Conservation (phyloP, 495 filamentous ascomycete species). For the Tuber calosporum region DNA sequence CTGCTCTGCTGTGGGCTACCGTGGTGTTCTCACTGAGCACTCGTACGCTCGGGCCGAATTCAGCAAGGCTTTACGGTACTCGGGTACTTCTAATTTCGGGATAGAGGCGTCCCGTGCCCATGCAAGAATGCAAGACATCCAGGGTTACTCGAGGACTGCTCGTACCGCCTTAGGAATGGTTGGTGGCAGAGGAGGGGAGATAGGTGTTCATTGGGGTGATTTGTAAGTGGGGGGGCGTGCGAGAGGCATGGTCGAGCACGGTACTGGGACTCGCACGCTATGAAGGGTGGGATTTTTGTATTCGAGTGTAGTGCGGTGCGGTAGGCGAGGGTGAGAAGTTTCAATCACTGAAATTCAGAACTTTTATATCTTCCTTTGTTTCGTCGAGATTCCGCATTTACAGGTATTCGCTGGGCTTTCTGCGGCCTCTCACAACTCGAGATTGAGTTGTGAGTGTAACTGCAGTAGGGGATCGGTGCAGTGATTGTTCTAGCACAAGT, state of each 20-base stretch:
- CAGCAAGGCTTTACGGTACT: background rate
- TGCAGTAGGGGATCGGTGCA: too few species aligned
- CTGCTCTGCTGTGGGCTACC: too few species aligned
- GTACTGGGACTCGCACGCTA: background rate
- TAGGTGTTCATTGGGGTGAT: background rate
- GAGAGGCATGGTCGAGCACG: background rate
- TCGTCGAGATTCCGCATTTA: too few species aligned
- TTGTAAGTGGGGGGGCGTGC: background rate
- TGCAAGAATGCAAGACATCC: background rate
- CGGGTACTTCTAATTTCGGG: background rate
- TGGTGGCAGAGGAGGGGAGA: background rate
- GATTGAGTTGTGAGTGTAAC: too few species aligned
- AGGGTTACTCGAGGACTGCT: background rate
- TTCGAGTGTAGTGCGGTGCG: background rate
- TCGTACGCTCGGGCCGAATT: conserved; percentile 5
- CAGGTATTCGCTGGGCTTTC: too few species aligned
- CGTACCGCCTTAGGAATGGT: background rate
- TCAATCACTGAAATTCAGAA: background rate
- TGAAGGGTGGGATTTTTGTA: background rate
- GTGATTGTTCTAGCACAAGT: too few species aligned
- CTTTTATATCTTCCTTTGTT: too few species aligned
- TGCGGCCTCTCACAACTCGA: too few species aligned
- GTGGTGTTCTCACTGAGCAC: too few species aligned
- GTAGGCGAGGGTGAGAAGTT: background rate
- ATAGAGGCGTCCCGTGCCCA: background rate